Conservation (phyloP, 2,329 filamentous ascomycete genomes). For the Paraphaeosphaeria minitans region DNA sequence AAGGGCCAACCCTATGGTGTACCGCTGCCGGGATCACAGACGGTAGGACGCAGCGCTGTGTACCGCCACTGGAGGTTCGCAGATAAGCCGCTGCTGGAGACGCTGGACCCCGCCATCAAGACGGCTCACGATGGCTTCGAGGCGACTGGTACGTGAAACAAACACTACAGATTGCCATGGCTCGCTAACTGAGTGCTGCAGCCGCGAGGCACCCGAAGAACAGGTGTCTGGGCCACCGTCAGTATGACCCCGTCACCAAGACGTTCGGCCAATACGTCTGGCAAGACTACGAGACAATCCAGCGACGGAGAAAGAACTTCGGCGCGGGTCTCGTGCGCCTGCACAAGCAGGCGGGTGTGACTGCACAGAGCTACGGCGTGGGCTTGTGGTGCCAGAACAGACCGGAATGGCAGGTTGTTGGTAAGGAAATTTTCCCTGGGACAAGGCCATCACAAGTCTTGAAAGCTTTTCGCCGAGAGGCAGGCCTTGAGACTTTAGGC, state of each 20-base stretch:
- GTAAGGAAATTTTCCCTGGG: slow-evolving; percentile 44
- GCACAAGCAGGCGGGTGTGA: slow-evolving; percentile 73
- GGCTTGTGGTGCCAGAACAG: slow-evolving; percentile 88
- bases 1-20: slow-evolving; percentile 79
- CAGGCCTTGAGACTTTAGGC: not conserved
- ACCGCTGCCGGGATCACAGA: slow-evolving; percentile 74
- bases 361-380: slow-evolving; percentile 69
- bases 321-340: slow-evolving; percentile 85
- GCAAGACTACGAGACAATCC: slow-evolving; percentile 81
- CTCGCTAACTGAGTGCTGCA: slow-evolving; percentile 9
- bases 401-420: slow-evolving; percentile 85
- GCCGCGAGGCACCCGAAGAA: slow-evolving; percentile 67
- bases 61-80: slow-evolving; percentile 84
- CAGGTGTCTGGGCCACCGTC: slow-evolving; percentile 78
- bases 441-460: not conserved
- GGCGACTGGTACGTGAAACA: slow-evolving; percentile 53
- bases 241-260: slow-evolving; percentile 76
- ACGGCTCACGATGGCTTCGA: slow-evolving; percentile 86
- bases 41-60: slow-evolving; percentile 72
- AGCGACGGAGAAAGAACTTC: slow-evolving; percentile 78
- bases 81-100: slow-evolving; percentile 62
- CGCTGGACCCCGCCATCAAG: slow-evolving; percentile 64
- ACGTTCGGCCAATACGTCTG: slow-evolving; percentile 79
- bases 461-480: not conserved
- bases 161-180: not conserved